A percentile compares a stretch with the other conserved stretches of the same genome.
Evolutionary conservation across 139 green algal genomes (phyloP).

Genomic region (Marvania coccoides): DNA sequence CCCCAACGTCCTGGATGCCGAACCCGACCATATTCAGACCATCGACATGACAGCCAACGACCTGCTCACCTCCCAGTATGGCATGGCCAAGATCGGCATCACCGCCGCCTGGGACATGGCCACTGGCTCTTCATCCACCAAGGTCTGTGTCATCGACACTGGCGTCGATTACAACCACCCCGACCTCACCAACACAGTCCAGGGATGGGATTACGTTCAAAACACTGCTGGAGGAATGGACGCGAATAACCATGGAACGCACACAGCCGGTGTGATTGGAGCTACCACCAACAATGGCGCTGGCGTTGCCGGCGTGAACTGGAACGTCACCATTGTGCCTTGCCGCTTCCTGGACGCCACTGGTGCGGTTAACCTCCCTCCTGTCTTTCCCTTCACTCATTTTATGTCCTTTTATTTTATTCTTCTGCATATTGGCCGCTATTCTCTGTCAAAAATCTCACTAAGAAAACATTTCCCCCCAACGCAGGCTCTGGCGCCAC

Average conservation of each 20-base stretch:
- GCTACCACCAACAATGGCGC: slow-evolving; percentile 16
- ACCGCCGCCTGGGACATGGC: slow-evolving; percentile 1
- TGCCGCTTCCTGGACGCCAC: slow-evolving; percentile 18
- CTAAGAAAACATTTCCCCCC: no score
- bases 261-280: slow-evolving; percentile 42
- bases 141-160: slow-evolving; percentile 65
- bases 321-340: slow-evolving; percentile 10
- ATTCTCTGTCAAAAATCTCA: no score
- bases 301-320: slow-evolving; percentile 9
- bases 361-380: no score
- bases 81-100: background rate
- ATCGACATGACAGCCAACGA: background rate
- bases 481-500: slow-evolving; percentile 19
- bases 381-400: no score
- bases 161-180: slow-evolving; percentile 52
- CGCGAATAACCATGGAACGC: slow-evolving; percentile 41
- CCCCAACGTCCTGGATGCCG: no score
- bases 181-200: slow-evolving; percentile 49
- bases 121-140: slow-evolving; percentile 1
- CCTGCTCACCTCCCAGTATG: background rate
- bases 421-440: no score
- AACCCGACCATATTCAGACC: background rate
- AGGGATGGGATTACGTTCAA: background rate
- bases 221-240: slow-evolving; percentile 19
- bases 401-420: no score